Evolutionary conservation across 2,329 filamentous ascomycete species (phyloP), one percentile per base, ranked within the genome.

Genomic region (Alternaria gansuensis): DNA sequence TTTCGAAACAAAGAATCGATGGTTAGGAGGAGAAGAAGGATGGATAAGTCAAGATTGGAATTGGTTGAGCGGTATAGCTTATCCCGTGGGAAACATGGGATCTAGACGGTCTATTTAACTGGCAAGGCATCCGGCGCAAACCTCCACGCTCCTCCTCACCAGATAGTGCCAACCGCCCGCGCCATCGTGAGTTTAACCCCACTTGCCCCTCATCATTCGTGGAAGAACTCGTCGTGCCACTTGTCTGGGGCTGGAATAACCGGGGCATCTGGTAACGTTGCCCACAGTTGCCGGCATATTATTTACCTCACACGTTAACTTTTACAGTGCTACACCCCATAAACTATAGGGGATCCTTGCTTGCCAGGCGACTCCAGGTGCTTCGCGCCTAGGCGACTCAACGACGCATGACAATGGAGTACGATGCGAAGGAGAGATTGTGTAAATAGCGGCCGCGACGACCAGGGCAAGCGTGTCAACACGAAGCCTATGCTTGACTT

Each of bases 151-250:
- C 37, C 40, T 49, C 43, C 51, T 54, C 50, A 29, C 28, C 31
- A 41, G 49, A 23, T 36, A 48, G 44, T 48, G 44, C 31, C 43
- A 31, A 49, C 28, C 39, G 28, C 28, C 41, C 54, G 44, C 44
- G 49, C 49, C 45, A 61, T 50, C 33, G 40, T 58, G 54, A 48
- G 53, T 40, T 43, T 51, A 64, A 54, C 56, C 59, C 62, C 62
- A 58, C 64, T 44, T 37, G 8, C 21, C 50, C 55, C 43, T 56
- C 39, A 31, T 59, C 44, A 69, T 64, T 63, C 59, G 63, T 66
- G 63, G 65, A 64, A 60, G 53, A 67, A 59, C 45, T 23, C 14
- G 14, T 46, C 36, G 56, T 55, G 60, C 63, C 60, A 59, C 60
- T 58, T 29, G 37, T 23, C 51, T 63, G 59, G 49, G 53, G 57